Evolutionary conservation across 1,284 basidiomycete genomes (phyloP).

Genomic region (Ganoderma sp.): DNA sequence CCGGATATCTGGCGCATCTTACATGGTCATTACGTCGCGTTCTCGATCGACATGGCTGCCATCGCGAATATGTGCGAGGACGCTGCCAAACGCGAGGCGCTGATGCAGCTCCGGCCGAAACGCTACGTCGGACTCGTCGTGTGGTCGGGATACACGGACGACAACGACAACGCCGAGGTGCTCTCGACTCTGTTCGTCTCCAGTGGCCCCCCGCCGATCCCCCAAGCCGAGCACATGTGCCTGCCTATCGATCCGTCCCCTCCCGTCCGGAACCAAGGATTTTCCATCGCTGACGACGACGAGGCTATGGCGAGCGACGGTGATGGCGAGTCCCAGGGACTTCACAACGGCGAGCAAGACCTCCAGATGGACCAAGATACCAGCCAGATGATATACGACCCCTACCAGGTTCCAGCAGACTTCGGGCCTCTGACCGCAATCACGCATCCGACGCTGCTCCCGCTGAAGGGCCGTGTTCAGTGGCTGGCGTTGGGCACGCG

Average conservation of each 20-base stretch:
- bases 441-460: slow-evolving; percentile 3
- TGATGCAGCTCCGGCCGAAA: slow-evolving; percentile 20
- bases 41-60: slow-evolving; percentile 27
- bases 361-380: background rate
- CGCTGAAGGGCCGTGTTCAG: slow-evolving; percentile 28
- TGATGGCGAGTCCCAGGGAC: background rate
- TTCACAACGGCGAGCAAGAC: background rate
- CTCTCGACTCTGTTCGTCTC: slow-evolving; percentile 30
- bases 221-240: slow-evolving; percentile 4
- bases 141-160: slow-evolving; percentile 19
- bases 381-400: slow-evolving; percentile 3
- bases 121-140: slow-evolving; percentile 38
- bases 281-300: background rate
- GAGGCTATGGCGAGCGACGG: background rate
- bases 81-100: slow-evolving; percentile 20
- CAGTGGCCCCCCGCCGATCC: slow-evolving; percentile 13
- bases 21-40: slow-evolving; percentile 34
- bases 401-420: background rate
- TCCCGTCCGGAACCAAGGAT: background rate
- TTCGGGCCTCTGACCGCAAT: slow-evolving; percentile 8
- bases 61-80: slow-evolving; percentile 12
- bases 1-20: slow-evolving; percentile 26
- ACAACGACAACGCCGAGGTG: slow-evolving; percentile 29
- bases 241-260: slow-evolving; percentile 8
- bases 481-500: slow-evolving; percentile 37